Evolutionary conservation across 75 land plant genomes (phyloP), one percentile per base, ranked within the genome.

Genomic region (Selaginella tamariscina): DNA sequence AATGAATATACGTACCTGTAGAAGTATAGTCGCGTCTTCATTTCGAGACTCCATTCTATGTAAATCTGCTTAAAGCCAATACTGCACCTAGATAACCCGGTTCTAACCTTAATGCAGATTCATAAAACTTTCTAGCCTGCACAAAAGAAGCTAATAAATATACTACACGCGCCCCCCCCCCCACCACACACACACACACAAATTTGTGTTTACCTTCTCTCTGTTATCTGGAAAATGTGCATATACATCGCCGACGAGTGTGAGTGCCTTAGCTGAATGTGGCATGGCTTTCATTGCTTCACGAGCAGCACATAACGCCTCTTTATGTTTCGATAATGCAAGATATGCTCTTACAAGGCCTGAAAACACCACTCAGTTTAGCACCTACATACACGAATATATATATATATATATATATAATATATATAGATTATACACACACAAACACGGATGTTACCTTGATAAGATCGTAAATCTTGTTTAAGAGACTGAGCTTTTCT

Each of bases 201-300:
- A n/a, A n/a, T n/a, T n/a, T n/a, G n/a, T n/a, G n/a, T 39, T 33
- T 72, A 94, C 98, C 98, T 94, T 94, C 31, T 94, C 98, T 64
- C 96, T 77, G 22, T 88, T 86, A 68, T 84, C 77, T 44, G 91
- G 72, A 65, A 71, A 80, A 71, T 84, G 81, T 18, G 96, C 96
- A 81, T 94, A 87, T n/a, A 90, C 98, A 90, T 94, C 98, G 24
- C 98, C 98, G 57, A 94, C 96, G 67, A 94, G 67, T 33, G 88
- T 94, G 15, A 90, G 77, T 69, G 96, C 96, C 72, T 94, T 94
- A 29, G 98, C 98, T 30, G 91, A 87, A 68, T 94, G 98, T 64
- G 89, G 96, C 98, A 94, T 87, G 8, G 85, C 82, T 68, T 85
- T 94, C 85, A 94, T 80, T 65, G 91, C 98, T 68, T 90, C 98